Evolutionary conservation across 2,329 filamentous ascomycete species (phyloP).

Genomic region (Alternaria postmessia): DNA sequence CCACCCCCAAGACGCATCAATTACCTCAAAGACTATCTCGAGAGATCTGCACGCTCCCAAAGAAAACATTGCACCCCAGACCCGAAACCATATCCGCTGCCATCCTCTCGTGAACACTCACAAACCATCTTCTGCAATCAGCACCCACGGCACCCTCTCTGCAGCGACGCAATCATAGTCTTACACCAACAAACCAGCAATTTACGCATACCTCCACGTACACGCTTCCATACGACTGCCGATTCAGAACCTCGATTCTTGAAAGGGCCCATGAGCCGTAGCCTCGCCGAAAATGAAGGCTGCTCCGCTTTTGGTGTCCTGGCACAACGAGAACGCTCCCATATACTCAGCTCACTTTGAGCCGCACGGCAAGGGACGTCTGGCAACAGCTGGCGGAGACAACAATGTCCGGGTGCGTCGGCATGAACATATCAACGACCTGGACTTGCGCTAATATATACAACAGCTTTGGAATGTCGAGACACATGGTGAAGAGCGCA

Average conservation of each 20-base stretch:
- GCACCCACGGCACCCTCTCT: slow-evolving; percentile 18
- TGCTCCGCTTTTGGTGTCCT: slow-evolving; percentile 94
- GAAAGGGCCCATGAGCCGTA: slow-evolving; percentile 32
- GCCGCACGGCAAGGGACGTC: slow-evolving; percentile 84
- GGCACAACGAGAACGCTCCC: slow-evolving; percentile 96
- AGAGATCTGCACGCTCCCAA: slow-evolving; percentile 8
- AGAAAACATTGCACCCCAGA: slow-evolving; percentile 5
- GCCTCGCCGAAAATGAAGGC: slow-evolving; percentile 76
- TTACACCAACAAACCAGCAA: slow-evolving; percentile 11
- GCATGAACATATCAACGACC: neutral
- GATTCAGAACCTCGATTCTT: neutral
- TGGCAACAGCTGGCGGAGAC: slow-evolving; percentile 94
- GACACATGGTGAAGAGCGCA: slow-evolving; percentile 81
- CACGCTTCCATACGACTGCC: neutral
- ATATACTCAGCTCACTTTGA: slow-evolving; percentile 99
- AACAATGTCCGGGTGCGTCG: slow-evolving; percentile 87
- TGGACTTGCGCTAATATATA: slow-evolving; percentile 47
- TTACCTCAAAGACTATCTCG: slow-evolving; percentile 23
- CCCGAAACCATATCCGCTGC: neutral
- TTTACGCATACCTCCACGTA: slow-evolving; percentile 9
- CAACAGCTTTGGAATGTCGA: slow-evolving; percentile 89
- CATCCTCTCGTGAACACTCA: slow-evolving; percentile 7
- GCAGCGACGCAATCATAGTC: slow-evolving; percentile 19
- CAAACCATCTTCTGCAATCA: slow-evolving; percentile 18
- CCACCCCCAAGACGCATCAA: slow-evolving; percentile 23